These are phyloP conservation scores for Magnaporthales sp. DNA, from an alignment of 2,329 filamentous ascomycete genomes.

Conservation along the genomic window DNA sequence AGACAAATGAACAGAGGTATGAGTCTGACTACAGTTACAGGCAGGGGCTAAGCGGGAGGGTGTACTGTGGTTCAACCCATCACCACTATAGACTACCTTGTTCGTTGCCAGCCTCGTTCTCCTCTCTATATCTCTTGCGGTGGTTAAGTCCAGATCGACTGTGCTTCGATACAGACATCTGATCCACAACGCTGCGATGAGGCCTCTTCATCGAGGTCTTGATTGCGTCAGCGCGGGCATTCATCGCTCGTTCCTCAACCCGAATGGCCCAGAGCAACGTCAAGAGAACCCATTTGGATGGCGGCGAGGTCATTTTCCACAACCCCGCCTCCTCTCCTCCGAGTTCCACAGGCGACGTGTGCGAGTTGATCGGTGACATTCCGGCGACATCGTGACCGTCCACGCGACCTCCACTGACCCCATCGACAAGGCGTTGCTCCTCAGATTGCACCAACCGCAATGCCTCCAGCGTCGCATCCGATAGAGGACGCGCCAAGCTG, in stretches of 20 bases:
- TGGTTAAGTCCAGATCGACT: slow-evolving; percentile 8
- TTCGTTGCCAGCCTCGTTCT: not conserved
- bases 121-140: slow-evolving; percentile 9
- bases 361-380: not conserved
- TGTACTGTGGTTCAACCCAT: not conserved
- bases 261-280: slow-evolving; percentile 37
- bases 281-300: slow-evolving; percentile 38
- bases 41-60: not conserved
- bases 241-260: slow-evolving; percentile 30
- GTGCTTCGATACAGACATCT: slow-evolving; percentile 12
- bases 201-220: not conserved
- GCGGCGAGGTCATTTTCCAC: slow-evolving; percentile 20
- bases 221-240: slow-evolving; percentile 10
- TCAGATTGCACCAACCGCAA: slow-evolving; percentile 61
- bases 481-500: slow-evolving; percentile 63
- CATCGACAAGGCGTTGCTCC: slow-evolving; percentile 32
- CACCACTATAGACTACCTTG: not conserved
- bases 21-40: not conserved
- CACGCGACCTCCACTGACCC: slow-evolving; percentile 19
- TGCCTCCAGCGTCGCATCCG: slow-evolving; percentile 66
- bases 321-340: not conserved
- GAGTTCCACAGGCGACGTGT: not conserved
- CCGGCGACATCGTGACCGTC: not conserved
- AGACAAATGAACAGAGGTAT: not conserved
- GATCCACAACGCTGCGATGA: slow-evolving; percentile 2